Base-by-base conservation (phyloP, 164 flowering plant species). In the Aristolochia contorta region DNA sequence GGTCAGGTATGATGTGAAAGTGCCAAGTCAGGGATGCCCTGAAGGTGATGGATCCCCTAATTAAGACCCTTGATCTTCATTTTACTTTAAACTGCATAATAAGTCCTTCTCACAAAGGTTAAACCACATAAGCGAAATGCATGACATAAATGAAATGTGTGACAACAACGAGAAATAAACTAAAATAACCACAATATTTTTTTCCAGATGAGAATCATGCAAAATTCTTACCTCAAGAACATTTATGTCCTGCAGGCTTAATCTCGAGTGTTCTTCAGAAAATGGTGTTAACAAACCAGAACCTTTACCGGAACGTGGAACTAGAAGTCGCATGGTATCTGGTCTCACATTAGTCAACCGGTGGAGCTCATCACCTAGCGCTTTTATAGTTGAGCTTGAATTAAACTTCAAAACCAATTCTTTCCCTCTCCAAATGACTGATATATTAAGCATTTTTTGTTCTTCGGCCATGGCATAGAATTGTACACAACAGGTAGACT, bases 321-420 rank as follows among this genome's bases (percentile, higher is more conserved):
- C 76, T 73, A 93, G 82, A 16, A 93, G 72, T 52, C 85, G 70
- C 80, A 90, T 71, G 3, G 99, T 90, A 68, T 90, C 89, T 51
- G 85, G 77, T 76, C 77, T 80, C 52, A 88, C 85, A 71, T 68
- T 69, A 14, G 92, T 86, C 72, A 90, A 65, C 50, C 69, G 77
- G 71, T 77, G 94, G 60, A 93, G 72, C 60, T 79, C 84, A 19
- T 69, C 53, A 12, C 96, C 99, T 43, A 93, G 69, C 32, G 85
- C 95, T 69, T 80, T 77, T 49, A 90, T 70, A 60, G 80, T 65
- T 59, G 85, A 75, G 62, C 48, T 64, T 43, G 78, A 61, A 62
- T 68, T 74, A 46, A 80, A 77, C 61, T 77, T 78, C 56, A 87
- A 71, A 50, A 67, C 47, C 61, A 77, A 74, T 59, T 78, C 82